Evolutionary conservation across 352 stramenopile genomes (phyloP), one percentile per base, ranked within the genome.

Genomic region (Pythium guiyangense): DNA sequence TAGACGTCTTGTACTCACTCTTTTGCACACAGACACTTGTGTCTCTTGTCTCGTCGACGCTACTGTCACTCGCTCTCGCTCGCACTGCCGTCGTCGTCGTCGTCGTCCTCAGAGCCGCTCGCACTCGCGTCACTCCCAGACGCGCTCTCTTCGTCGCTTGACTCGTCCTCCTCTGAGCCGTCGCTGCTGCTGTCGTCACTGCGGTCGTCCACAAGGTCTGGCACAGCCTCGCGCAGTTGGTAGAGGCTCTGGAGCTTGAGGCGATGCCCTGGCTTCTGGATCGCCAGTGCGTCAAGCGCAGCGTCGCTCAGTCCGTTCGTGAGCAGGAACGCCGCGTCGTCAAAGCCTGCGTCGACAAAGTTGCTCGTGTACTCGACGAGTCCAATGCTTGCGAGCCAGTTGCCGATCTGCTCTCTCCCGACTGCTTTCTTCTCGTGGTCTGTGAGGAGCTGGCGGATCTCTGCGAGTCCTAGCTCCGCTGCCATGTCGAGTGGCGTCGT

Each of bases 341-440:
- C 81, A 26, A 83, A 90, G 5, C 83, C 83, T 0, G 82, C 74
- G 25, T 60, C 59, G 18, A 85, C 60, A 37, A 92, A 79, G 2
- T 55, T 49, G 0, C 58, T 26, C 0, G 74, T 64, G 55, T 92
- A 90, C 67, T 88, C 63, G 48, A 88, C 72, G 22, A 94, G 59
- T 0, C 80, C 81, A 42, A 94, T 89, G 20, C 69, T 79, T 25
- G 77, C 74, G 48, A 94, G 71, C 83, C 83, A 93, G 31, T 71
- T 71, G 15, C 64, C 60, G 46, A 94, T 67, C 39, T 78, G 63
- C 20, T 70, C 59, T 63, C 70, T 43, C 43, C 49, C 37, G 29
- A 63, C 14, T 57, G 52, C 44, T 56, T 72, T 68, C 60, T 71
- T 52, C 26, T 66, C 40, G 53, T 84, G 62, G 29, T 81, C 60